A percentile compares a stretch with the other conserved stretches of the same genome.
These are phyloP conservation scores for Malassezia dermatis DNA, from an alignment of 1,284 basidiomycete species.

Conservation along the genomic window DNA sequence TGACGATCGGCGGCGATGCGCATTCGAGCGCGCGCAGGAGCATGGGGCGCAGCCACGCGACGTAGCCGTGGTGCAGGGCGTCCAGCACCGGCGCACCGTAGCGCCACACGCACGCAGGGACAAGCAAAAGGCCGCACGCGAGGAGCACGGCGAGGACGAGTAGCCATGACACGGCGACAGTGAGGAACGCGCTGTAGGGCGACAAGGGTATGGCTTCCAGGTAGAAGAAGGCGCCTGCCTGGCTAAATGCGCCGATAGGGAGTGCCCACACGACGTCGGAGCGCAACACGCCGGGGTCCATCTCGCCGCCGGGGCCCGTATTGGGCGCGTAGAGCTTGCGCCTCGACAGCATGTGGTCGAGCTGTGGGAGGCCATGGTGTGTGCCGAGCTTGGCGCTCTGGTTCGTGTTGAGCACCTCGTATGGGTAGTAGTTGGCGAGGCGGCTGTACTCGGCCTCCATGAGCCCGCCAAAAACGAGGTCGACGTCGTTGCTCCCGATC, in stretches of 20 bases:
- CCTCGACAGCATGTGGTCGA: neutral
- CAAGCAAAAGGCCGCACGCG: conserved; percentile 14
- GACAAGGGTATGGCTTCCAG: conserved; percentile 33
- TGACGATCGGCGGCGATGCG: conserved; percentile 17
- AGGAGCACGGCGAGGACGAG: conserved; percentile 31
- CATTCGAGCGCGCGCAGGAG: neutral
- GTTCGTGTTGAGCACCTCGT: conserved; percentile 8
- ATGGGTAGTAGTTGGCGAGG: conserved; percentile 13
- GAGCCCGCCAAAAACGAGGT: conserved; percentile 23
- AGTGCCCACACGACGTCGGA: conserved; percentile 20
- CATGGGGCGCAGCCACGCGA: neutral
- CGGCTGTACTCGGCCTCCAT: conserved; percentile 23
- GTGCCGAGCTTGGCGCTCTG: conserved; percentile 6
- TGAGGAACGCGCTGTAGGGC: conserved; percentile 37
- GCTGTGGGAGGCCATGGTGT: neutral
- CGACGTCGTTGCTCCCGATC: conserved; percentile 63
- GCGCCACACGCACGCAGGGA: conserved; percentile 17
- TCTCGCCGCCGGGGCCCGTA: conserved; percentile 37
- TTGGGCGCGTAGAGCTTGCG: conserved; percentile 34
- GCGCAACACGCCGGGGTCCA: conserved; percentile 16
- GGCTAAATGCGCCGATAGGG: conserved; percentile 17
- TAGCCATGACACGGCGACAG: conserved; percentile 34
- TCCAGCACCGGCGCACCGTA: neutral
- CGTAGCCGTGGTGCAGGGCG: neutral
- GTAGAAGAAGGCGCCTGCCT: conserved; percentile 30